These are phyloP conservation scores for Asterophora parasitica DNA, from an alignment of 768 basidiomycete species.

Conservation along the genomic window DNA sequence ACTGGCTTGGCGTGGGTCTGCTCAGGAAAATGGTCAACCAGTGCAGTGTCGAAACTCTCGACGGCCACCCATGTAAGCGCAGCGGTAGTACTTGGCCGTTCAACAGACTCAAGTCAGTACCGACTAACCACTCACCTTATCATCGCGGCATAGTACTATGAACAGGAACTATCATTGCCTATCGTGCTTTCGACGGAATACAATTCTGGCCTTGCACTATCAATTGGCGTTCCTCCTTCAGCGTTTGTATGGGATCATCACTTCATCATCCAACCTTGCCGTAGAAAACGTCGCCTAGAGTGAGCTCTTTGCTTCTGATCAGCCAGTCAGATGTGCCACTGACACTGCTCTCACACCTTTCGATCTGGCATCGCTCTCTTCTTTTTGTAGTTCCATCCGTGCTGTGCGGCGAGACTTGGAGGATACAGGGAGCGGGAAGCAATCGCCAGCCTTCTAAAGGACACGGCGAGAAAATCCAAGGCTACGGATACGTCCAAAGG, in stretches of 20 bases:
- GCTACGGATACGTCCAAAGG: conserved; percentile 60
- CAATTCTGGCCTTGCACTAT: conserved; percentile 43
- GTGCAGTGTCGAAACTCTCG: conserved; percentile 37
- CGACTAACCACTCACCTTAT: conserved; percentile 3
- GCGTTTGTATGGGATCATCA: conserved; percentile 50
- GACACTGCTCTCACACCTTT: not conserved
- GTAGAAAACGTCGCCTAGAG: conserved; percentile 48
- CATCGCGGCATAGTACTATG: conserved; percentile 52
- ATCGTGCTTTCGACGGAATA: conserved; percentile 50
- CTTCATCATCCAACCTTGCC: conserved; percentile 51
- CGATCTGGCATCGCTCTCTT: too few species aligned
- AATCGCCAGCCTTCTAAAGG: conserved; percentile 57
- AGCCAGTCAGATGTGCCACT: not conserved
- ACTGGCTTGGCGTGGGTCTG: conserved; percentile 38
- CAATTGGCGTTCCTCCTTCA: conserved; percentile 54
- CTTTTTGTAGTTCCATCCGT: conserved; percentile 53
- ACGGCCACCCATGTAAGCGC: conserved; percentile 40
- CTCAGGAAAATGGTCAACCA: conserved; percentile 43
- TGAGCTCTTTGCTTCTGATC: conserved; percentile 26
- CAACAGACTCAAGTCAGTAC: too few species aligned
- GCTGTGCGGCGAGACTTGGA: conserved; percentile 61
- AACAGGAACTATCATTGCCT: conserved; percentile 55
- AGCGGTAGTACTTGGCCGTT: too few species aligned
- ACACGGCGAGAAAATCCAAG: conserved; percentile 60
- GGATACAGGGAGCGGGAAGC: conserved; percentile 62